These are phyloP conservation scores for Tylopilus rubrobrunneus DNA, from an alignment of 768 basidiomycete genomes.

Conservation along the genomic window DNA sequence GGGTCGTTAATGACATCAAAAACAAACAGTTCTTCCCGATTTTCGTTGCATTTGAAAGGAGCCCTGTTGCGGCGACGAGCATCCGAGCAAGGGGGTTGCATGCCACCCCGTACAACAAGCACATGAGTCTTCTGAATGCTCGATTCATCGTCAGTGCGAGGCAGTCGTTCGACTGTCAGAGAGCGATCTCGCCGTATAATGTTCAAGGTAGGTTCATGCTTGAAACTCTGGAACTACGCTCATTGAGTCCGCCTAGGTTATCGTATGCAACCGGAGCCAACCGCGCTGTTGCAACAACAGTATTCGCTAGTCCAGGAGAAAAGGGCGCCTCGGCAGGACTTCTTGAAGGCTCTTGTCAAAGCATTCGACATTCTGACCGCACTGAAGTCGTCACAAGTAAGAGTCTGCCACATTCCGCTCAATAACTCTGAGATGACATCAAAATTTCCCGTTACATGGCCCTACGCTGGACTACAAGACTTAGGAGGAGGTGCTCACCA, in stretches of 20 bases:
- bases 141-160: too few relatives aligned
- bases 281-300: constrained; percentile 85
- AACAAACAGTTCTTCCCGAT: constrained; percentile 75
- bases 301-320: constrained; percentile 91
- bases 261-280: constrained; percentile 31
- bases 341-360: constrained; percentile 76
- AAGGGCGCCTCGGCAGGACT: constrained; percentile 76
- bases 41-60: constrained; percentile 56
- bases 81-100: too few relatives aligned
- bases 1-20: background rate
- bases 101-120: too few relatives aligned
- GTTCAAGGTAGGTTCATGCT: too few relatives aligned
- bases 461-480: constrained; percentile 90
- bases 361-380: constrained; percentile 72
- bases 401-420: constrained; percentile 1
- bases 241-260: too few relatives aligned
- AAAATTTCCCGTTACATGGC: constrained; percentile 90
- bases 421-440: constrained; percentile 60
- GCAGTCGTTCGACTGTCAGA: too few relatives aligned
- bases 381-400: constrained; percentile 56
- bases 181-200: too few relatives aligned
- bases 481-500: constrained; percentile 85
- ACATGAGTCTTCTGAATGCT: too few relatives aligned
- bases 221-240: too few relatives aligned
- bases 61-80: too few relatives aligned